Evolutionary conservation across 108 stramenopile genomes (phyloP), one percentile per base, ranked within the genome.

Genomic region (Cyclotella atomus): DNA sequence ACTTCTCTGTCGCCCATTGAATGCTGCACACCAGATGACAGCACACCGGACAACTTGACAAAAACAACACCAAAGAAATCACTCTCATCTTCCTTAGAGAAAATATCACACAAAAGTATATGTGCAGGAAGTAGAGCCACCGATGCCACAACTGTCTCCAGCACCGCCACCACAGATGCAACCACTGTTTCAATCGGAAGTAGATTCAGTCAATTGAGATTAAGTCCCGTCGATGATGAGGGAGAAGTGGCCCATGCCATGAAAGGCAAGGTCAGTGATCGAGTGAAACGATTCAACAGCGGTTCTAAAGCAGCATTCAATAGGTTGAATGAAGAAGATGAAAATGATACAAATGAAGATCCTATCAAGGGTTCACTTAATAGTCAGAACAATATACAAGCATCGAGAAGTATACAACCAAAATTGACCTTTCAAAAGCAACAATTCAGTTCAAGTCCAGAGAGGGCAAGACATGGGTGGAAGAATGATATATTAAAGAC

Each of bases 231-330:
- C 24, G 2, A 21, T 38, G 35, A 36, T 55, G 53, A 54, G 35
- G 33, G 14, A 17, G 65, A n/a, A 2, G 50, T n/a, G n/a, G n/a
- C n/a, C n/a, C n/a, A 68, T 16, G 67, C 67, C 1, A 68, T 68
- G 67, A 33, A 32, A 53, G 65, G 67, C 15, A 68, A 68, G 24
- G 67, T 68, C 17, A 38, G 67, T 28, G 67, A 68, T 53, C 50
- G 67, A 9, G 41, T 68, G 2, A 21, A 34, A 34, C 29, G 67
- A 36, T 68, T 68, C 21, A 68, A 36, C 33, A 68, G 38, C 36
- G 10, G 16, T 36, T 19, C 35, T 54, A 21, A 1, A 33, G 50
- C 2, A 19, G 25, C 29, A 27, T 49, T 20, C 15, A 65, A 27
- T 17, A 21, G 8, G 17, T 27, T 45, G 46, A 65, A 65, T 47